Percentiles rank a stretch among this genome's conserved stretches.
phyloP scores from a whole-genome alignment of 202 grass and related monocot species.

The Brachypodium distachyon region DNA sequence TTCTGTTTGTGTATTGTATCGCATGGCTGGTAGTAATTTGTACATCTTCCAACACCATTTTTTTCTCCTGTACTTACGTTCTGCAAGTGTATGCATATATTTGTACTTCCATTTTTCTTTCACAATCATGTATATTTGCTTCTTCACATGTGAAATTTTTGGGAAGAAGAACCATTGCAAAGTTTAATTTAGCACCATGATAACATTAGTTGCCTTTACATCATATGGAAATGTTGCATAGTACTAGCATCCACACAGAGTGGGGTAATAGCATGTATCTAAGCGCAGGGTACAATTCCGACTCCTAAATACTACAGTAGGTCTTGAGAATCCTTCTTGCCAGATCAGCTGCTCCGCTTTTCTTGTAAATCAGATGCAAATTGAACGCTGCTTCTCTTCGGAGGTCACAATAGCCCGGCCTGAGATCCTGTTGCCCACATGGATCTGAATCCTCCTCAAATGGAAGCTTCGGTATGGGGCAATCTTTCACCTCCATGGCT shows the following conservation, averaged over 20 bases:
- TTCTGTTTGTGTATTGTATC: not conserved
- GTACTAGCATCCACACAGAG: not conserved
- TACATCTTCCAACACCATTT: not conserved
- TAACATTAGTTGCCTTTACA: not conserved
- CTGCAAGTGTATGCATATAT: not conserved
- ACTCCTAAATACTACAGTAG: slow-evolving; percentile 57
- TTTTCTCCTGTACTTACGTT: not conserved
- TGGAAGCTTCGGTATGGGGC: slow-evolving; percentile 70
- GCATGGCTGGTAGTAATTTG: not conserved
- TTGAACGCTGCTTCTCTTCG: slow-evolving; percentile 83
- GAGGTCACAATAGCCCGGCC: slow-evolving; percentile 61
- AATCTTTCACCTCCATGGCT: slow-evolving; percentile 45
- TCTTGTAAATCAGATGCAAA: slow-evolving; percentile 96
- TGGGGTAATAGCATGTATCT: not conserved
- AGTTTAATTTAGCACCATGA: not conserved
- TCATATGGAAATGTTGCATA: not conserved
- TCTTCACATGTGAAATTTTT: too few species aligned
- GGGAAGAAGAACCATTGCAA: not conserved
- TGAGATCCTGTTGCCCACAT: slow-evolving; percentile 10
- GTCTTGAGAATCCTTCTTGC: slow-evolving; percentile 74
- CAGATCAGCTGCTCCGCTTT: slow-evolving; percentile 78
- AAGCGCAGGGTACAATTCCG: not conserved
- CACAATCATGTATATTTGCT: too few species aligned
- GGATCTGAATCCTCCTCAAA: slow-evolving; percentile 28
- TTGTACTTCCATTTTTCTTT: not conserved